A percentile compares a stretch with the other conserved stretches of the same genome.
phyloP scores from a whole-genome alignment of 257 asterid species.

The Fraxinus pennsylvanica region DNA sequence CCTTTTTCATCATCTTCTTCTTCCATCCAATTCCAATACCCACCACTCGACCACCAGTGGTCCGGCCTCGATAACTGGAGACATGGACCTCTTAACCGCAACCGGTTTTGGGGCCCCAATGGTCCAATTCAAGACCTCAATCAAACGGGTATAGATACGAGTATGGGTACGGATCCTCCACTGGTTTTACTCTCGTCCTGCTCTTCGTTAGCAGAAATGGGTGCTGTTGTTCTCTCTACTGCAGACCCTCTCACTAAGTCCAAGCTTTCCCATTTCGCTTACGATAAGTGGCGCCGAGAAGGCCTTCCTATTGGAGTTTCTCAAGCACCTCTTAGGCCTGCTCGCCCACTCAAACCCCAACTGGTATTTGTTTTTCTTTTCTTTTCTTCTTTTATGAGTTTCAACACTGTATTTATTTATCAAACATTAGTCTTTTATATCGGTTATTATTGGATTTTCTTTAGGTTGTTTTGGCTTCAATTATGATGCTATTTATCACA shows the following conservation, averaged over 20 bases:
- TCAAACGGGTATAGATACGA: slow-evolving; percentile 10
- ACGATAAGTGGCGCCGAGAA: slow-evolving; percentile 58
- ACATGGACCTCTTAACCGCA: slow-evolving; percentile 56
- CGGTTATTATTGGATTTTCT: background rate
- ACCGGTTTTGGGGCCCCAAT: slow-evolving; percentile 75
- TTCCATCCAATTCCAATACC: slow-evolving; percentile 37
- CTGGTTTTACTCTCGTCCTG: slow-evolving; percentile 35
- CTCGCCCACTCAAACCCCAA: slow-evolving; percentile 78
- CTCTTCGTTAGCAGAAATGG: slow-evolving; percentile 85
- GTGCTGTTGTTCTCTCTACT: slow-evolving; percentile 66
- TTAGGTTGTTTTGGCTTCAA: background rate
- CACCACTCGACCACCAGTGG: slow-evolving; percentile 60
- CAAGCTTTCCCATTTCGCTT: slow-evolving; percentile 75
- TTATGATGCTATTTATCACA: background rate
- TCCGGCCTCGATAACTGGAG: slow-evolving; percentile 85
- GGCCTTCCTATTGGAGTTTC: slow-evolving; percentile 69
- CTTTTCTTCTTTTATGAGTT: background rate
- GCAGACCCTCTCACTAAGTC: slow-evolving; percentile 75
- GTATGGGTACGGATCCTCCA: background rate
- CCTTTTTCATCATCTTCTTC: slow-evolving; percentile 33
- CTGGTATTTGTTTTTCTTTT: slow-evolving; percentile 43
- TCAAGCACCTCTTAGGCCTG: slow-evolving; percentile 60
- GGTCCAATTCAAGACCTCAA: slow-evolving; percentile 51
- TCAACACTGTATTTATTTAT: background rate
- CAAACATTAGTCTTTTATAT: background rate